A percentile compares a stretch with the other conserved stretches of the same genome.
Evolutionary conservation across 495 filamentous ascomycete genomes (phyloP).

Genomic region (Hypoxylon subgilvum): DNA sequence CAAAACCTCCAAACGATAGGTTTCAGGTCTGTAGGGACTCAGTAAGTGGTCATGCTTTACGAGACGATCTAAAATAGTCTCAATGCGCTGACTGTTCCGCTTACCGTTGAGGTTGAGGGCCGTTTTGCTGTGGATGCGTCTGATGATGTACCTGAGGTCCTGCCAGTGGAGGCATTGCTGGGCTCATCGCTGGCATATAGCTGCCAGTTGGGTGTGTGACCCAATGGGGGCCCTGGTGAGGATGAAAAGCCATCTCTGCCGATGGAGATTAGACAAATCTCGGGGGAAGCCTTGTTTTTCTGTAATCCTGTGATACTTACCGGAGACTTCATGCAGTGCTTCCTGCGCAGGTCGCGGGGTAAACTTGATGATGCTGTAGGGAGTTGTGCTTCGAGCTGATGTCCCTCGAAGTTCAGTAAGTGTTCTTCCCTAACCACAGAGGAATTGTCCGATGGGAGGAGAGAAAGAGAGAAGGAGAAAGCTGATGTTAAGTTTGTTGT

Average conservation of each 20-base stretch:
- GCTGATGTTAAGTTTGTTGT: conserved; percentile 17
- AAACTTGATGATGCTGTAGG: not conserved
- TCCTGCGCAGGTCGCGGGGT: conserved; percentile 5
- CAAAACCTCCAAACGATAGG: conserved; percentile 40
- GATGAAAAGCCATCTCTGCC: conserved; percentile 41
- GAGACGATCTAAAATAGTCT: not conserved
- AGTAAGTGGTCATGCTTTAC: not conserved
- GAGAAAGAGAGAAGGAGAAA: too few relatives aligned
- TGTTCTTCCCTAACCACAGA: conserved; percentile 3
- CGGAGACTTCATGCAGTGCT: conserved; percentile 14
- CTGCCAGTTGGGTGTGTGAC: conserved; percentile 27
- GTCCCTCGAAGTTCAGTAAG: not conserved
- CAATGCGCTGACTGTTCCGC: not conserved
- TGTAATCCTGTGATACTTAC: conserved; percentile 17
- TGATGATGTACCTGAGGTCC: conserved; percentile 34
- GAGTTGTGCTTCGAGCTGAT: not conserved
- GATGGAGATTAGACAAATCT: conserved; percentile 27
- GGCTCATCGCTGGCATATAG: conserved; percentile 43
- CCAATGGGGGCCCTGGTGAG: conserved; percentile 35
- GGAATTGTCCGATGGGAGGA: too few relatives aligned
- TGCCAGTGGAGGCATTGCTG: conserved; percentile 37
- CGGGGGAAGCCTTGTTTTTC: not conserved
- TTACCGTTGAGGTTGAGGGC: conserved; percentile 27
- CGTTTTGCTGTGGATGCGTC: conserved; percentile 32
- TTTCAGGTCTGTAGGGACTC: conserved; percentile 23